Conservation (phyloP, 176 grass and related monocot species). For the Hyparrhenia diplandra region DNA sequence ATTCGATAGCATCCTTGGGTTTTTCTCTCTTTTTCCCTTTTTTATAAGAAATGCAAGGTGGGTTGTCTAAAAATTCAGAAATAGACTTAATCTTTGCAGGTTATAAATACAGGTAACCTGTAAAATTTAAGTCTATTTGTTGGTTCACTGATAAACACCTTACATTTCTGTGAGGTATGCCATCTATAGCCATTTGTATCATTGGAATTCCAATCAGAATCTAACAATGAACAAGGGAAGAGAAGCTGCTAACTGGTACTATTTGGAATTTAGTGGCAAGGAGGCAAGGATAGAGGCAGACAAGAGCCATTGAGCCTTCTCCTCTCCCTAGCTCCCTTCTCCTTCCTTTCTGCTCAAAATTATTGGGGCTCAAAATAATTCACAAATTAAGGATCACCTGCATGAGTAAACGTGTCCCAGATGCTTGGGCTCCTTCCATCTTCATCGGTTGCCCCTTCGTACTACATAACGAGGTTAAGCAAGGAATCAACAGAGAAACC, state of each 20-base stretch:
- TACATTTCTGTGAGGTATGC: too few species aligned
- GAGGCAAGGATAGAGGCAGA: too few species aligned
- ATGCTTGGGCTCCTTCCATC: constrained; percentile 70
- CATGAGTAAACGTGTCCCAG: constrained; percentile 74
- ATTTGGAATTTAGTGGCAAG: not conserved
- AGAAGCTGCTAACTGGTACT: not conserved
- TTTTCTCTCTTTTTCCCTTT: not conserved
- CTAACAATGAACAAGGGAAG: not conserved
- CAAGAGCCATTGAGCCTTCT: too few species aligned
- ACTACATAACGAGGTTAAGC: constrained; percentile 12
- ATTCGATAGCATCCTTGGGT: not conserved
- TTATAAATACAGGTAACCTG: too few species aligned
- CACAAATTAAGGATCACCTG: not conserved
- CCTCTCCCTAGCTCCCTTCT: too few species aligned
- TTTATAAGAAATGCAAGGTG: too few species aligned
- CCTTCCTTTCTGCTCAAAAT: too few species aligned
- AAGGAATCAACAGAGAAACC: not conserved
- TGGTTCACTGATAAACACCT: too few species aligned
- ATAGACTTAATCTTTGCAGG: too few species aligned
- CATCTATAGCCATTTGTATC: not conserved
- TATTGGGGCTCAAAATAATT: too few species aligned
- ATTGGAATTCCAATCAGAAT: not conserved
- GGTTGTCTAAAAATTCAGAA: too few species aligned
- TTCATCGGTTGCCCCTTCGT: constrained; percentile 62
- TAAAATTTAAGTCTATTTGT: too few species aligned